These are phyloP conservation scores for Talaromyces rugulosus DNA, from an alignment of 2,329 filamentous ascomycete genomes.

Conservation along the genomic window DNA sequence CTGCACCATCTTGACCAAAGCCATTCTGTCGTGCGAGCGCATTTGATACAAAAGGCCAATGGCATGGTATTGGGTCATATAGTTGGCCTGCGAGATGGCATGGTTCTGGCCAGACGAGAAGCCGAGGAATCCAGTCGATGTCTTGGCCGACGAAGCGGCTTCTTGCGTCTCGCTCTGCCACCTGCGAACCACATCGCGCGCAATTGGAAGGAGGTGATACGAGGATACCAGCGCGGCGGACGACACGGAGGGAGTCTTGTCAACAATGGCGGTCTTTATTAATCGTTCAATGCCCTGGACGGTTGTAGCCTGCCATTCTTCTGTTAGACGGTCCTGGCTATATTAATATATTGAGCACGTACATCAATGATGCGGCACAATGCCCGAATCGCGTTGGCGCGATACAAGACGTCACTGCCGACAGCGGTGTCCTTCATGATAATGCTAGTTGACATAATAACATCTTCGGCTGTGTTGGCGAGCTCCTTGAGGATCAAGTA, in stretches of 20 bases:
- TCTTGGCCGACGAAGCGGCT: conserved; percentile 85
- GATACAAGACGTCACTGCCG: conserved; percentile 87
- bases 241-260: conserved; percentile 96
- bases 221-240: conserved; percentile 94
- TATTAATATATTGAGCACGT: conserved; percentile 32
- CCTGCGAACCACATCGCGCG: conserved; percentile 88
- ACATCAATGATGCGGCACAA: conserved; percentile 96
- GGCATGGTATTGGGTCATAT: conserved; percentile 97
- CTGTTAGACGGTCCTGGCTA: conserved; percentile 16
- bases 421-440: conserved; percentile 99
- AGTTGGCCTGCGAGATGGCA: conserved; percentile 73
- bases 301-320: conserved; percentile 66
- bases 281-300: conserved; percentile 97
- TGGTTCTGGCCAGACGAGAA: conserved; percentile 76
- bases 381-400: conserved; percentile 92
- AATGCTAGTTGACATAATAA: conserved; percentile 99
- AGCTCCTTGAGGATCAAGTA: conserved; percentile 98
- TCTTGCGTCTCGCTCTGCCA: conserved; percentile 99
- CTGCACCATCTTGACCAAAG: conserved; percentile 99
- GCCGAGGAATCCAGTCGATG: conserved; percentile 83
- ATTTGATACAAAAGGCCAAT: conserved; percentile 97
- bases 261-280: conserved; percentile 98
- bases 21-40: conserved; percentile 96
- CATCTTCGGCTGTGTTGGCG: conserved; percentile 90
- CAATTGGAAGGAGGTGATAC: conserved; percentile 95